These are phyloP conservation scores for Geranium rotundifolium DNA, from an alignment of 345 rosid species.

Conservation along the genomic window DNA sequence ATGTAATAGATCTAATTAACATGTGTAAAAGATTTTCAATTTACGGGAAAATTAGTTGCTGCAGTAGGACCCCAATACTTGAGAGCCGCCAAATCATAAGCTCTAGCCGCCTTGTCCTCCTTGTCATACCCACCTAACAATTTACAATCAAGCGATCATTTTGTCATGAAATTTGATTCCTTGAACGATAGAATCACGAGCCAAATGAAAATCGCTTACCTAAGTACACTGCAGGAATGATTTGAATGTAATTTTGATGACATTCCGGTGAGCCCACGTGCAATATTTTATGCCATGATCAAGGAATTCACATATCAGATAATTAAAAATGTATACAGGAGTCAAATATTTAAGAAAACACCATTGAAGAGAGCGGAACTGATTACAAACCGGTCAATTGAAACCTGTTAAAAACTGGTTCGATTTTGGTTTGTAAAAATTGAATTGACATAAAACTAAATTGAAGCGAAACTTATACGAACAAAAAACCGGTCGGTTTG, in stretches of 20 bases:
- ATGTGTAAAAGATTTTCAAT: neutral
- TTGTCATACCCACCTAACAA: constrained; percentile 56
- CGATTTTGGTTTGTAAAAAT: too few species aligned
- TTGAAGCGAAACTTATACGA: too few species aligned
- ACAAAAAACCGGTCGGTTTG: too few species aligned
- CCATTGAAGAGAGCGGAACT: too few species aligned
- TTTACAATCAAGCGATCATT: too few species aligned
- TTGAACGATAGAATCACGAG: neutral
- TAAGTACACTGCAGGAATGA: constrained; percentile 65
- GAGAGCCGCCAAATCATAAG: constrained; percentile 72
- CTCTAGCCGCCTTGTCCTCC: constrained; percentile 69
- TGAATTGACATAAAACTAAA: too few species aligned
- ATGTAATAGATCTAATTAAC: neutral
- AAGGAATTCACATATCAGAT: neutral
- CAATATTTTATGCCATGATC: constrained; percentile 14
- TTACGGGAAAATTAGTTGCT: constrained; percentile 53
- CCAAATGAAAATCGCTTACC: constrained; percentile 36
- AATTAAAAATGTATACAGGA: too few species aligned
- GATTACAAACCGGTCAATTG: too few species aligned
- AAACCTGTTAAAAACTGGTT: too few species aligned
- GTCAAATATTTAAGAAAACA: too few species aligned
- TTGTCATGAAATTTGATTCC: neutral
- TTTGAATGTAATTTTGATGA: neutral
- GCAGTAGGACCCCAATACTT: constrained; percentile 66
- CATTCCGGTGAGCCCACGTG: constrained; percentile 15